Conservation (phyloP, 495 filamentous ascomycete species). For the Hypomontagnella submonticulosa region DNA sequence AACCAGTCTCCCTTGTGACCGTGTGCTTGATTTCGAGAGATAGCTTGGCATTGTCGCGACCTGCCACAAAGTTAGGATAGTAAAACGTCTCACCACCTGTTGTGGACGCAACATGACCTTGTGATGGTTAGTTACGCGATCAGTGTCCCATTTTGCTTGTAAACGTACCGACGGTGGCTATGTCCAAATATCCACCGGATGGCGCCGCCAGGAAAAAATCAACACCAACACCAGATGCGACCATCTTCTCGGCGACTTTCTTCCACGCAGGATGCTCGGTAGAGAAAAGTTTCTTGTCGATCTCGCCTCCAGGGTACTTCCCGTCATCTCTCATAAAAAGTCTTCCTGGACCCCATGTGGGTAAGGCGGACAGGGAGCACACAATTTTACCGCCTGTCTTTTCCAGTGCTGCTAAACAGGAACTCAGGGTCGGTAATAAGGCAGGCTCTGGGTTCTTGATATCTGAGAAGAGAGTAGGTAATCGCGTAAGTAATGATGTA, state of each 20-base stretch:
- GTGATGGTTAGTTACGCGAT: conserved; percentile 35
- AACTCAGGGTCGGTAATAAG: conserved; percentile 82
- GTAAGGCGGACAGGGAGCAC: conserved; percentile 82
- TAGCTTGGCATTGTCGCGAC: conserved; percentile 85
- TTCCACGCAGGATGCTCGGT: conserved; percentile 88
- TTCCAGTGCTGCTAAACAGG: conserved; percentile 82
- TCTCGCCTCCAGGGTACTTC: conserved; percentile 86
- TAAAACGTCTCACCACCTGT: conserved; percentile 95
- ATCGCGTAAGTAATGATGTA: conserved; percentile 78
- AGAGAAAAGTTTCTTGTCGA: conserved; percentile 89
- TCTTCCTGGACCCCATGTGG: conserved; percentile 88
- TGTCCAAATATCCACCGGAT: conserved; percentile 88
- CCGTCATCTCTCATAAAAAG: conserved; percentile 87
- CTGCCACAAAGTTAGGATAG: conserved; percentile 93
- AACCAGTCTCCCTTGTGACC: conserved; percentile 92
- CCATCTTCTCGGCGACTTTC: conserved; percentile 86
- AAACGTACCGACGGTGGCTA: conserved; percentile 88
- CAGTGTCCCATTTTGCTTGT: neutral
- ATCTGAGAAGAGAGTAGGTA: conserved; percentile 85
- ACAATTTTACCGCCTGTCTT: conserved; percentile 92
- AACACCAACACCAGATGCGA: conserved; percentile 84
- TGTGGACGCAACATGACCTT: conserved; percentile 75
- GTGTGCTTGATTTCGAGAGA: conserved; percentile 86
- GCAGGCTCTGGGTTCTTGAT: conserved; percentile 91
- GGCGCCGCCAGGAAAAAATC: conserved; percentile 96